phyloP scores from a whole-genome alignment of 805 yeast species.

The Sugiyamaella lignohabitans region DNA sequence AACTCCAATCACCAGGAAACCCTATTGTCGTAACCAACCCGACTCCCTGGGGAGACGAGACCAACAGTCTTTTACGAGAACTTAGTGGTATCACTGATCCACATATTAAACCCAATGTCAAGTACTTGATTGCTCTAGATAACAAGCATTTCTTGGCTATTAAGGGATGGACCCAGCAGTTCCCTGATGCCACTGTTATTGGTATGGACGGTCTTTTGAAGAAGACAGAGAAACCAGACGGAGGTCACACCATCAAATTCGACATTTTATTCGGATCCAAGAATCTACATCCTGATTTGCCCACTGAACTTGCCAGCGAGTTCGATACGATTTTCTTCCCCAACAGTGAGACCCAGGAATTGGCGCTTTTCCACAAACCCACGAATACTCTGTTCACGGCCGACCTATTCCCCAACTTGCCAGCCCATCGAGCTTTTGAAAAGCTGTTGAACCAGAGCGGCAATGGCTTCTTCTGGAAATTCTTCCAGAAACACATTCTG shows the following conservation, averaged over 20 bases:
- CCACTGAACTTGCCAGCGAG: constrained; percentile 34
- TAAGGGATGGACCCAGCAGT: constrained; percentile 41
- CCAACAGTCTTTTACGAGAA: constrained; percentile 13
- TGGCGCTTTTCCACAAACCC: constrained; percentile 43
- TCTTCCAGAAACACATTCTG: background rate
- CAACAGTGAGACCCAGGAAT: constrained; percentile 51
- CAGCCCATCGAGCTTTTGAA: constrained; percentile 29
- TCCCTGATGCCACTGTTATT: constrained; percentile 47
- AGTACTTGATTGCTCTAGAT: constrained; percentile 52
- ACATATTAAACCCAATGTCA: constrained; percentile 18
- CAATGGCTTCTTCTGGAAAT: background rate
- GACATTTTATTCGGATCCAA: constrained; percentile 8
- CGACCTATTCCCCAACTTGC: constrained; percentile 55
- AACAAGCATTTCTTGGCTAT: constrained; percentile 61
- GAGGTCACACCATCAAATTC: constrained; percentile 28
- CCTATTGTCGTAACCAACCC: constrained; percentile 18
- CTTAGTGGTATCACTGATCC: constrained; percentile 1
- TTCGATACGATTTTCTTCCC: constrained; percentile 55
- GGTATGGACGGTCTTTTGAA: constrained; percentile 40
- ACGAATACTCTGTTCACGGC: constrained; percentile 50
- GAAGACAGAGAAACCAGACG: constrained; percentile 14
- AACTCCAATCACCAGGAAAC: constrained; percentile 12
- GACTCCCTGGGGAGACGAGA: constrained; percentile 22
- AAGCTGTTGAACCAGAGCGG: background rate
- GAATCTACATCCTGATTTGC: constrained; percentile 19